These are phyloP conservation scores for Silybum marianum DNA, from an alignment of 129 eudicot species.

Conservation along the genomic window DNA sequence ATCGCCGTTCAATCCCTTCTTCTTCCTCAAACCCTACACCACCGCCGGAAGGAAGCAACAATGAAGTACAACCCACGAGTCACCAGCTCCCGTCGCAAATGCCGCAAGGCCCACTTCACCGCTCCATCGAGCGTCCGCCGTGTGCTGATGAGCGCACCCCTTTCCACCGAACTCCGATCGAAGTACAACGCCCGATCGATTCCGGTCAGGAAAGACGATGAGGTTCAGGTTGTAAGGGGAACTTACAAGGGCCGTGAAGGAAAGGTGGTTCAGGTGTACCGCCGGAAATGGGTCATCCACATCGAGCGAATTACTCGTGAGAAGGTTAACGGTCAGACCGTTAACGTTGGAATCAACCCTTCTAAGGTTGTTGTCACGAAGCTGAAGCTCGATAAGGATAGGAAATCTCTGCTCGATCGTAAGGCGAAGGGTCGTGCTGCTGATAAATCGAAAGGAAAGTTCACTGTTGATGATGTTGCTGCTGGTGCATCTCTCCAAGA, in stretches of 20 bases:
- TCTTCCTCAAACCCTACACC: neutral
- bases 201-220: conserved; percentile 37
- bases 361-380: conserved; percentile 37
- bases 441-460: conserved; percentile 54
- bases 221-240: conserved; percentile 67
- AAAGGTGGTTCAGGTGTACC: conserved; percentile 66
- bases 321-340: conserved; percentile 46
- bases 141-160: conserved; percentile 53
- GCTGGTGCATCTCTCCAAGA: conserved; percentile 39
- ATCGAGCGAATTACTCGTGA: conserved; percentile 46
- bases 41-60: conserved; percentile 21
- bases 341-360: conserved; percentile 43
- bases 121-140: conserved; percentile 78
- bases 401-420: conserved; percentile 41
- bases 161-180: conserved; percentile 33
- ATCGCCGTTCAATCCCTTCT: conserved; percentile 11
- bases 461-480: conserved; percentile 44
- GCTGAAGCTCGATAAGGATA: conserved; percentile 41
- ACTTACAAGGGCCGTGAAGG: conserved; percentile 80
- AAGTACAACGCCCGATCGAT: conserved; percentile 34
- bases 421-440: conserved; percentile 49
- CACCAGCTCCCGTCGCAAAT: conserved; percentile 63
- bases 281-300: conserved; percentile 69
- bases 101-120: conserved; percentile 74
- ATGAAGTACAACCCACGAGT: conserved; percentile 74